Conservation (phyloP, 345 rosid genomes). For the Citrus australasica region DNA sequence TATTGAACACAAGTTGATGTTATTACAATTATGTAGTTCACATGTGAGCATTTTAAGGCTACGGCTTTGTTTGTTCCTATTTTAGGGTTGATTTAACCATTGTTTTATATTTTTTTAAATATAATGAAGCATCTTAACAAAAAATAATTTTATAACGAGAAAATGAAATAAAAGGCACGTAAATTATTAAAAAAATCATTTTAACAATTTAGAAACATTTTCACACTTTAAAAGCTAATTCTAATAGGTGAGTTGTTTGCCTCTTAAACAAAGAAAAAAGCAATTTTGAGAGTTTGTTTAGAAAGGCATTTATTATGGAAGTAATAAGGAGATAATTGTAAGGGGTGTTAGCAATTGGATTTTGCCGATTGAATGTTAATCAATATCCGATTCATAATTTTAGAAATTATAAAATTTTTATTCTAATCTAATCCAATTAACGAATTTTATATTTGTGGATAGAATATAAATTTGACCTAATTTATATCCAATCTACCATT, state of each 20-base stretch:
- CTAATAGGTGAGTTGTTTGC: background rate
- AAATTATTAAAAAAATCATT: background rate
- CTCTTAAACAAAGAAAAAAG: background rate
- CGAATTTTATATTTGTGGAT: accelerated
- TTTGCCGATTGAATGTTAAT: too few species aligned
- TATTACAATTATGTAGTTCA: too few species aligned
- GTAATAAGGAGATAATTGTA: background rate
- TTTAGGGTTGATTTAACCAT: background rate
- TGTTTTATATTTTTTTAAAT: too few species aligned
- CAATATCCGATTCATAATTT: accelerated
- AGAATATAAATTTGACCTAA: too few species aligned
- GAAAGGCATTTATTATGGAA: background rate
- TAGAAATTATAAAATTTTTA: too few species aligned
- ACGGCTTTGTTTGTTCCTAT: background rate
- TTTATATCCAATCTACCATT: accelerated
- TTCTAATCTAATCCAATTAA: too few species aligned
- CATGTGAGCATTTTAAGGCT: too few species aligned
- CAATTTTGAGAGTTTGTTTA: background rate
- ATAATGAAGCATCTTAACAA: too few species aligned
- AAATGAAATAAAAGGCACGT: background rate
- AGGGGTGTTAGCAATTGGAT: too few species aligned
- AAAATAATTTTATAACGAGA: background rate
- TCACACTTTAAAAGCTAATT: background rate
- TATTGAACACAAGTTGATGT: background rate
- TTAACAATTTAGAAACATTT: background rate